Evolutionary conservation across 2,329 filamentous ascomycete species (phyloP), one percentile per base, ranked within the genome.

Genomic region (Xylogone sp.): DNA sequence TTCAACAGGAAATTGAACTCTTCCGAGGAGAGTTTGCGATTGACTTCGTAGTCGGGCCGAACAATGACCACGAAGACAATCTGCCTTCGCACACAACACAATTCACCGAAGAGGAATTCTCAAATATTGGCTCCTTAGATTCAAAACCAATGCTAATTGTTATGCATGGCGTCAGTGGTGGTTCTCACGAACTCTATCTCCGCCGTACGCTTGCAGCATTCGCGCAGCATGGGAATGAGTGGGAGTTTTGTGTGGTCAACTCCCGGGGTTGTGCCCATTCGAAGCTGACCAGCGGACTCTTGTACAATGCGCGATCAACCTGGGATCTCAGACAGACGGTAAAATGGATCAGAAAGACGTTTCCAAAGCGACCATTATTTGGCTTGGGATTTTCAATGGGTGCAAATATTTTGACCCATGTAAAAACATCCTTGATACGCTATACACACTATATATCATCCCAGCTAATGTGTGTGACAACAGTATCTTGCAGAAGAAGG

Each of bases 231-330:
- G 34, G n/a, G 4, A 7, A 16, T 39, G 34, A 39, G 5, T 39
- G 91, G 90, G 88, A 90, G 60, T 86, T 86, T 5, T 90, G 90
- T 55, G 92, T 97, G 1, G 81, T 97, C 43, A 97, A 94, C 67
- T 86, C 88, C 1, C 78, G 92, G 50, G 92, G 93, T 9, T 97
- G 92, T 62, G 88, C 90, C 1, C 79, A 83, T 57, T 89, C 83
- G 53, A 86, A 87, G 63, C 86, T 96, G 60, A 94, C 89, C 2
- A 92, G 82, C 12, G 84, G 87, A n/a, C 78, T 93, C 24, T 74
- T 97, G 8, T 97, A 94, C 73, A 97, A 97, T 69, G 90, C 90
- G 1, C 82, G 91, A 34, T 87, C 92, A 6, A 97, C 93, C 0
- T 96, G 90, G 88, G 92, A 97, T 72, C 69, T 92, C 19, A 82